Evolutionary conservation across 768 basidiomycete genomes (phyloP), one percentile per base, ranked within the genome.

Genomic region (Pisolithus orientalis): DNA sequence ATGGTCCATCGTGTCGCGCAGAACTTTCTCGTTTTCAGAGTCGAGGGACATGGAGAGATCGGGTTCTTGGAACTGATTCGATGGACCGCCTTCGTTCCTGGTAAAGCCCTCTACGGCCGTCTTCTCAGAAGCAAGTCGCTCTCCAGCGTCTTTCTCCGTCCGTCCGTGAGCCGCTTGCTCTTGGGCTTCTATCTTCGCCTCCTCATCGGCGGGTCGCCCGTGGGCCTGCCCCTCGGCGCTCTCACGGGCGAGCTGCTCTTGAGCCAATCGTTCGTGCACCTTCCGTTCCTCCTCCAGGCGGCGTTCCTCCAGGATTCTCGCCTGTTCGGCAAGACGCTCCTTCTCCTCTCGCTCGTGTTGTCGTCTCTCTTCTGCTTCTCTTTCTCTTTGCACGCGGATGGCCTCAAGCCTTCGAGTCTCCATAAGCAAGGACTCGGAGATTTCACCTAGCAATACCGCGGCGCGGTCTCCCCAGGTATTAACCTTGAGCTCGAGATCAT

Each of bases 401-500:
- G 64, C 65, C 50, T 80, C 82, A 2, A 62, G 62, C n/a, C 65
- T 68, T 49, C 73, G 68, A 2, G 76, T 72, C 29, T 75, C 72
- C 25, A 66, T 53, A 43, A 82, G 61, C 45, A 71, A 64, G 37
- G 69, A 63, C 47, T 70, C 69, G 34, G 82, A 71, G 37, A 70
- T 53, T 17, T 70, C 68, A 25, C 72, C 54, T 52, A 71, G 64
- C 17, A 74, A 49, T 27, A 53, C 39, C 1, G 52, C 51, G 5
- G 64, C 57, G 44, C 54, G 71, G 51, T 80, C 75, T 39, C 71
- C 63, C 79, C 81, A 87, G 1, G 68, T 63, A 37, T 66, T 73
- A 45, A 80, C 67, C 39, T 71, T 73, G 16, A 72, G 54, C 55
- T 83, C 80, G 0, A 74, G 68, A 54, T 82, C 78, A 57, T 83